Base-by-base conservation (phyloP, 306 rosid genomes). In the Datisca glomerata region DNA sequence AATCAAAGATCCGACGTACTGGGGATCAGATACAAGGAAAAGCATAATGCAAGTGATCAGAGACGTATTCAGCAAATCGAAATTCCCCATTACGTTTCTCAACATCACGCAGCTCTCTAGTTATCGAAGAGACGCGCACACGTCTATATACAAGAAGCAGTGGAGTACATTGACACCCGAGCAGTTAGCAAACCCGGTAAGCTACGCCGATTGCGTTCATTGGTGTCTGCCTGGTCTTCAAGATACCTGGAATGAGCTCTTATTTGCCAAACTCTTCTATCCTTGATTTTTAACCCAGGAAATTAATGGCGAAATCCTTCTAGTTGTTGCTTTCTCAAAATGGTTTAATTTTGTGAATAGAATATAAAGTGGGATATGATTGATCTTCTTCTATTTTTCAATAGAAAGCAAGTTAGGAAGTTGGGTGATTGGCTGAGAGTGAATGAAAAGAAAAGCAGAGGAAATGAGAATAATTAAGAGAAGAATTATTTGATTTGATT, bases 171-270 rank as follows among this genome's bases (percentile, higher is more conserved):
- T 91, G 42, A 91, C 81, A 9, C 68, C 81, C 4, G 74, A 70
- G 56, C 96, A 91, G 45, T 24, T 80, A 24, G 94, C 93, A 7
- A 80, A 84, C 60, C 98, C 98, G 3, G 56, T 45, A 7, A 80
- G 92, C 65, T 91, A 91, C 17, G 96, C 98, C 1, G 98, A 91
- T 57, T 91, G 98, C 29, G 76, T 70, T 17, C 98, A 91, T 19
- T 91, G 98, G 96, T 91, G 98, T 60, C 48, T 91, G 65, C 98
- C 98, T 52, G 98, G 96, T 29, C 94, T 91, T 55, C 98, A 84
- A 63, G 98, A 91, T 51, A 89, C 89, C 45, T 91, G 98, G 98
- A 91, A 91, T 53, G 96, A 91, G 75, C 98, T 91, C 68, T 69
- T 91, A 0, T 91, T 68, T 35, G 71, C 96, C 43, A 80, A 80